Evolutionary conservation across 768 basidiomycete species (phyloP), one percentile per base, ranked within the genome.

Genomic region (Serendipita indica): DNA sequence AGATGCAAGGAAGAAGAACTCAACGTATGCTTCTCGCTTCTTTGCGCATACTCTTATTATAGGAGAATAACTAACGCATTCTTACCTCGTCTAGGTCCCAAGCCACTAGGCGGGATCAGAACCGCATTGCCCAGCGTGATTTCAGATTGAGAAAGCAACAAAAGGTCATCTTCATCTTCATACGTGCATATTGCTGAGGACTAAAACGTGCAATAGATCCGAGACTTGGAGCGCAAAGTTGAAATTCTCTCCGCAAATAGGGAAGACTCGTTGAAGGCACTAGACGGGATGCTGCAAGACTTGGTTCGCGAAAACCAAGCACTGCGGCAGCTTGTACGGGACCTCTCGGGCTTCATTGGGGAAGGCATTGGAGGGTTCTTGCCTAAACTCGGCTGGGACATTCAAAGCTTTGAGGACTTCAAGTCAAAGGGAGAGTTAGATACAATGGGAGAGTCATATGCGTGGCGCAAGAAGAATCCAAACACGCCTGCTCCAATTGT

Each of bases 221-320:
- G 91, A 20, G 92, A 96, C 71, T 80, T 96, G 34, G 92, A 96
- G 72, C 91, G 91, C 18, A 81, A 88, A 43, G 89, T 96, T n/a
- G 91, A 93, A 70, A 83, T 96, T 5, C 77, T 96, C 16, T 94
- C 91, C 3, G 90, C 89, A 18, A 88, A 87, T 39, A 84, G 90
- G 65, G 92, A 92, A 75, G 89, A 94, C 70, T 83, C 89, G 3
- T 73, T 89, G 58, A 80, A 79, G 28, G 86, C 92, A 69, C 78
- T 92, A 77, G 77, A 85, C 60, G 83, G 85, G 63, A 83, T 93
- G 52, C 71, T 92, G 41, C 87, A 81, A 73, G 90, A 91, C 70
- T 74, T 96, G 61, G 87, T 96, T 84, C 73, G 80, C 28, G 92
- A 96, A 73, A 96, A 96, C 66, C 80, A 89, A 54, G 80, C 82